Percentiles rank a stretch among this genome's conserved stretches.
phyloP scores from a whole-genome alignment of 2,329 filamentous ascomycete genomes.

The Thermoascus crustaceus region DNA sequence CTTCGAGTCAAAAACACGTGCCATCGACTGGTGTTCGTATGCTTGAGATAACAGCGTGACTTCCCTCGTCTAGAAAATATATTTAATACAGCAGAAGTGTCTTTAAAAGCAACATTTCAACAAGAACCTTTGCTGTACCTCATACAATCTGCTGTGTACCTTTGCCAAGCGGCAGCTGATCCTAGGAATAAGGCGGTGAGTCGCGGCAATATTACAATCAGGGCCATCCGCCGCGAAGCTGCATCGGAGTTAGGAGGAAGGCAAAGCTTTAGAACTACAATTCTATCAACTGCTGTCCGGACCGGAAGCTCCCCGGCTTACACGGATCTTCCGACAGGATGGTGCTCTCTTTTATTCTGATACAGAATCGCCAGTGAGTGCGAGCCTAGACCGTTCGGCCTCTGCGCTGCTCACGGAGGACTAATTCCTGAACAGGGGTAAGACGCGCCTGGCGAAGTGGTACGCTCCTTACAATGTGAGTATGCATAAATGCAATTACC shows the following conservation, averaged over 20 bases:
- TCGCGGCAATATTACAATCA: not conserved
- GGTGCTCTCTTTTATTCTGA: conserved; percentile 79
- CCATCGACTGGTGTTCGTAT: too few relatives aligned
- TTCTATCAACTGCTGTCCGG: not conserved
- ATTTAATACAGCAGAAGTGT: too few relatives aligned
- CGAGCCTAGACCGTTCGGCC: conserved; percentile 7
- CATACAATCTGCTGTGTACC: not conserved
- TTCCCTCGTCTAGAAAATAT: too few relatives aligned
- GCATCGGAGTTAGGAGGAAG: not conserved
- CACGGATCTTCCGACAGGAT: conserved; percentile 21
- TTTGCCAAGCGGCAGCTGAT: not conserved
- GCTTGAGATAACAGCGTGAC: too few relatives aligned
- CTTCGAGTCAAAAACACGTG: too few relatives aligned
- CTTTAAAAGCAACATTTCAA: too few relatives aligned
- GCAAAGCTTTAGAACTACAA: not conserved
- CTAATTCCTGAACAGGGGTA: too few relatives aligned
- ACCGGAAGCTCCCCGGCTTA: not conserved
- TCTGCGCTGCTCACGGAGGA: too few relatives aligned
- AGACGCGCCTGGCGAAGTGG: conserved; percentile 97
- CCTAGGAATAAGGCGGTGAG: not conserved
- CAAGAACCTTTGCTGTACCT: too few relatives aligned
- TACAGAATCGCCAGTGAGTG: conserved; percentile 75
- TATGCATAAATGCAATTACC: conserved; percentile 8
- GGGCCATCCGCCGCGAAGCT: not conserved
- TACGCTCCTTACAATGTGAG: conserved; percentile 85